A percentile compares a stretch with the other conserved stretches of the same genome.
These are phyloP conservation scores for Crucihimalaya himalaica DNA, from an alignment of 345 rosid species.

Conservation along the genomic window DNA sequence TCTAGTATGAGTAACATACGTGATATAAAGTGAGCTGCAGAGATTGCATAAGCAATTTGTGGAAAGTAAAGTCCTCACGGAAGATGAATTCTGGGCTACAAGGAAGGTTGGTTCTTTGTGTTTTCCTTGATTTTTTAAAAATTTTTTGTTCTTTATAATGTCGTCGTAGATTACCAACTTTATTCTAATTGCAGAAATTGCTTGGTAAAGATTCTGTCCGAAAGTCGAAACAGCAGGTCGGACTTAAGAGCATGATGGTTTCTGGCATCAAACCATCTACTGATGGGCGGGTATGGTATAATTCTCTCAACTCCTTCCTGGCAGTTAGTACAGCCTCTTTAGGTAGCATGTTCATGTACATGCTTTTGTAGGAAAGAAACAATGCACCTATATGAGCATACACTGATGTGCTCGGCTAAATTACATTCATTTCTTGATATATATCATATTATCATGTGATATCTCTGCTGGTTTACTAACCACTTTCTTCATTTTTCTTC, in stretches of 20 bases:
- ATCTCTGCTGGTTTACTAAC: background rate
- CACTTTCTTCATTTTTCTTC: background rate
- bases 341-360: constrained; percentile 3
- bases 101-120: constrained; percentile 62
- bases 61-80: constrained; percentile 34
- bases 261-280: constrained; percentile 74
- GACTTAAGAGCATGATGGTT: constrained; percentile 87
- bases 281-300: constrained; percentile 79
- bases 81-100: constrained; percentile 92
- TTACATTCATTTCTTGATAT: background rate
- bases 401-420: background rate
- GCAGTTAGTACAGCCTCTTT: background rate
- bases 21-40: constrained; percentile 37
- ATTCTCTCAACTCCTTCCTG: constrained; percentile 22
- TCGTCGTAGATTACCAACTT: constrained; percentile 20
- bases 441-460: background rate
- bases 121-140: constrained; percentile 14
- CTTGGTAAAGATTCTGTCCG: constrained; percentile 61
- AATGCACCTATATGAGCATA: background rate
- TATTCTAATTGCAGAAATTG: constrained; percentile 58
- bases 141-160: constrained; percentile 4
- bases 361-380: background rate
- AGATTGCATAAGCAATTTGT: constrained; percentile 40
- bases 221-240: constrained; percentile 75
- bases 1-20: constrained; percentile 23